These are phyloP conservation scores for Penicillium steckii DNA, from an alignment of 495 filamentous ascomycete genomes.

Conservation along the genomic window DNA sequence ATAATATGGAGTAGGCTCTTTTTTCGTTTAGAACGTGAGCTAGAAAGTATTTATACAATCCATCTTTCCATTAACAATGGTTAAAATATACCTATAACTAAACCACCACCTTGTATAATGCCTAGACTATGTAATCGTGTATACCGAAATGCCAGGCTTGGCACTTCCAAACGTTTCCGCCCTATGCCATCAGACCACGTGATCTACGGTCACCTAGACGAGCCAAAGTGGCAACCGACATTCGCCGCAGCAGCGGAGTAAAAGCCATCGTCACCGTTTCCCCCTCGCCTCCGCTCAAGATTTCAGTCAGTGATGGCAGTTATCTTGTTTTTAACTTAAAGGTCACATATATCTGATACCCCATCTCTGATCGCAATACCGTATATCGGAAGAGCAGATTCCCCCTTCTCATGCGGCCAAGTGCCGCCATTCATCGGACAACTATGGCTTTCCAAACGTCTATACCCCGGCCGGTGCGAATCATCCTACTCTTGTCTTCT, in stretches of 20 bases:
- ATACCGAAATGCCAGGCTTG: too few relatives aligned
- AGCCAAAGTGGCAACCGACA: slow-evolving; percentile 32
- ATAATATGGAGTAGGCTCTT: too few relatives aligned
- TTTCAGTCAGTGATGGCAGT: slow-evolving; percentile 30
- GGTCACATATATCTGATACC: slow-evolving; percentile 10
- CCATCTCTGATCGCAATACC: slow-evolving; percentile 2
- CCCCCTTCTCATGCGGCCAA: slow-evolving; percentile 33
- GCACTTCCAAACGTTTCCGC: too few relatives aligned
- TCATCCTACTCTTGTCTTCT: background rate
- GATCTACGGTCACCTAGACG: slow-evolving; percentile 22
- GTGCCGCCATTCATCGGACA: slow-evolving; percentile 40
- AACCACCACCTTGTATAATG: too few relatives aligned
- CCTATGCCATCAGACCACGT: slow-evolving; percentile 12
- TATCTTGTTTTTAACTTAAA: slow-evolving; percentile 10
- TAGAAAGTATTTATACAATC: too few relatives aligned
- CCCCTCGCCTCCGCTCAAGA: slow-evolving; percentile 15
- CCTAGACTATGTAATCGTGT: too few relatives aligned
- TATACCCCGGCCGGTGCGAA: slow-evolving; percentile 39
- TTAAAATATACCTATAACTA: background rate
- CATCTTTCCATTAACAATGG: too few relatives aligned
- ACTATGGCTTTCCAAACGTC: slow-evolving; percentile 51
- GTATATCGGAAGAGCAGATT: slow-evolving; percentile 17
- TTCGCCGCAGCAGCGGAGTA: slow-evolving; percentile 38
- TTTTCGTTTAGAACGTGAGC: too few relatives aligned
- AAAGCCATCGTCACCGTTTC: slow-evolving; percentile 20